These are phyloP conservation scores for Blastocystis sp. DNA, from an alignment of 352 stramenopile genomes.

Conservation along the genomic window DNA sequence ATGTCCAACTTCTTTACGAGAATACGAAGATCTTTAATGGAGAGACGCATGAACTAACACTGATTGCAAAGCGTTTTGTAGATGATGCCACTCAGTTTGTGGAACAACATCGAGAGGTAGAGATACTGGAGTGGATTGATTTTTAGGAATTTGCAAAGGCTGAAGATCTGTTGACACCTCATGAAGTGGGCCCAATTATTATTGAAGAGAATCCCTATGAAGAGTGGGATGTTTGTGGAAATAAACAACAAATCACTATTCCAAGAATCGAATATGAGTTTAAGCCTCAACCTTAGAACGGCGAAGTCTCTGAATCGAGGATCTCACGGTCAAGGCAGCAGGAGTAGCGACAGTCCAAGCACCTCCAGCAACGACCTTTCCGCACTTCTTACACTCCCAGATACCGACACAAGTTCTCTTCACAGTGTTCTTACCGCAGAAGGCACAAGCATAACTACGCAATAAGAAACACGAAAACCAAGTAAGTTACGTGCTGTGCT, in stretches of 20 bases:
- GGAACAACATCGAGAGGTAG: slow-evolving; percentile 2
- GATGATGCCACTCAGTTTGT: not conserved
- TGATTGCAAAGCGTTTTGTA: slow-evolving; percentile 22
- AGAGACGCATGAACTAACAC: not conserved
- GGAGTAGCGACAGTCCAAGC: slow-evolving; percentile 96
- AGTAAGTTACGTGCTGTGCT: slow-evolving; percentile 78
- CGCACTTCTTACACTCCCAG: slow-evolving; percentile 97
- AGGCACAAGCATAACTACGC: slow-evolving; percentile 80
- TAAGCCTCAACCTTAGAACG: slow-evolving; percentile 61
- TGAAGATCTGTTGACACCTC: not conserved
- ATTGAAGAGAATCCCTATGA: not conserved
- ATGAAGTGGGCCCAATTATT: not conserved
- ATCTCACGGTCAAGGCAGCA: slow-evolving; percentile 91
- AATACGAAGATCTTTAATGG: slow-evolving; percentile 56
- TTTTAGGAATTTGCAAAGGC: slow-evolving; percentile 29
- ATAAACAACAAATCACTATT: slow-evolving; percentile 66
- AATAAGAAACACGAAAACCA: not conserved
- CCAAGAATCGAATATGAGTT: slow-evolving; percentile 60
- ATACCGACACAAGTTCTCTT: slow-evolving; percentile 87
- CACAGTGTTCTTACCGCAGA: slow-evolving; percentile 95
- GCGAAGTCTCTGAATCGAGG: slow-evolving; percentile 92
- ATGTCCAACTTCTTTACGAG: slow-evolving; percentile 43
- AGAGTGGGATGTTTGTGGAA: slow-evolving; percentile 11
- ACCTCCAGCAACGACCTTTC: slow-evolving; percentile 93
- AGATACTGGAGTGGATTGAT: not conserved